Evolutionary conservation across 139 green algal species (phyloP).

Genomic region (Ostreobium quekettii): DNA sequence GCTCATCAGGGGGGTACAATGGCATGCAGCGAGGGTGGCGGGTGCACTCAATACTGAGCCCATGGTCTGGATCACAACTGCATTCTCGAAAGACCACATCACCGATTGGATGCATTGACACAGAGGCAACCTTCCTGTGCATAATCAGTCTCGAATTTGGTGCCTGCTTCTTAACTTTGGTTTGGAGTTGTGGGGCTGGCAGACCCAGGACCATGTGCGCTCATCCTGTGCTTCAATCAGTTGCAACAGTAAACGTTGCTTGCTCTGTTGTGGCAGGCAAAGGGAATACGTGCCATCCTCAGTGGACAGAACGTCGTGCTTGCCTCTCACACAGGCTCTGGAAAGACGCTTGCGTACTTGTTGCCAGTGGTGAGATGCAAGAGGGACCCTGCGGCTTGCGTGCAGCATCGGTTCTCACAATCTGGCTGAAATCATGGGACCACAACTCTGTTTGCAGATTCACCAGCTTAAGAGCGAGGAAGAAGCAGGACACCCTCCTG

Average conservation of each 20-base stretch:
- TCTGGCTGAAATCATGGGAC: neutral
- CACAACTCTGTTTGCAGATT: conserved; percentile 34
- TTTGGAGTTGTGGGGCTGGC: too few relatives aligned
- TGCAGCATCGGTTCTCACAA: too few relatives aligned
- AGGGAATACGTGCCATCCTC: conserved; percentile 63
- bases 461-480: conserved; percentile 51
- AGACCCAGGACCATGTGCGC: conserved; percentile 5
- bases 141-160: neutral
- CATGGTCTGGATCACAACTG: neutral
- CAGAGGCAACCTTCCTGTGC: neutral
- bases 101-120: neutral
- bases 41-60: neutral
- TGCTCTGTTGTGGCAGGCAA: conserved; percentile 31
- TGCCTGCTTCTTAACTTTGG: too few relatives aligned
- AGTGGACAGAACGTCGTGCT: conserved; percentile 56
- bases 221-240: neutral
- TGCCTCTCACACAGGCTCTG: conserved; percentile 86
- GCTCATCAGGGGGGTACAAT: too few relatives aligned
- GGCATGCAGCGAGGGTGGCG: too few relatives aligned
- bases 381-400: neutral
- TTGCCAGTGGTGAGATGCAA: conserved; percentile 63
- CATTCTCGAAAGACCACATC: neutral
- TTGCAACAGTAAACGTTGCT: neutral
- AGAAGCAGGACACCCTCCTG: conserved; percentile 22
- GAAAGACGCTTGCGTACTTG: conserved; percentile 95